Conservation (phyloP, 2,329 filamentous ascomycete species). For the Diaporthe aspalathi region DNA sequence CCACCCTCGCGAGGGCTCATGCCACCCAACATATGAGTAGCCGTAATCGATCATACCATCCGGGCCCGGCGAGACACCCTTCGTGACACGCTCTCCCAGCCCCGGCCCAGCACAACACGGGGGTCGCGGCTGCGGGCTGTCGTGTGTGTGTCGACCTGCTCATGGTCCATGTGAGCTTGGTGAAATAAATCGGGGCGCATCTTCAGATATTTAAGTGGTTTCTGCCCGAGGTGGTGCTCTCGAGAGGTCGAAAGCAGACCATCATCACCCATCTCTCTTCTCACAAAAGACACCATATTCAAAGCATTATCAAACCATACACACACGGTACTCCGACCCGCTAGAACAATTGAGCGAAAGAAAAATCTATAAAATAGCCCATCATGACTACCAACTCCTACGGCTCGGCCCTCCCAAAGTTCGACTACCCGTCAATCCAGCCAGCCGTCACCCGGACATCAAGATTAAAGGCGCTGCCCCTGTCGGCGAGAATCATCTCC, state of each 20-base stretch:
- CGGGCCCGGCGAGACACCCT: conserved; percentile 13
- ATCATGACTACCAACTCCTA: conserved; percentile 40
- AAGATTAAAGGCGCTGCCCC: conserved; percentile 30
- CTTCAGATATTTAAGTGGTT: conserved; percentile 37
- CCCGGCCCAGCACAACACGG: not conserved
- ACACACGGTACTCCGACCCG: not conserved
- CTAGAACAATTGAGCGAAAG: not conserved
- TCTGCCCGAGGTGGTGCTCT: conserved; percentile 28
- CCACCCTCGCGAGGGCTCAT: conserved; percentile 36
- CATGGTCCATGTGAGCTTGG: not conserved
- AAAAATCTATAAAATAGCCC: not conserved
- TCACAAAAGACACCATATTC: conserved; percentile 1
- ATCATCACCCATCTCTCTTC: conserved; percentile 33
- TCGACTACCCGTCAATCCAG: conserved; percentile 38
- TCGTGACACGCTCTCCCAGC: conserved; percentile 17
- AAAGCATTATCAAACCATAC: not conserved
- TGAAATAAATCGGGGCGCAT: not conserved
- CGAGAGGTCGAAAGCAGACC: conserved; percentile 32
- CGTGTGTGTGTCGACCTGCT: not conserved
- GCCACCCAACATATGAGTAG: conserved; percentile 36
- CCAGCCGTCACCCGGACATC: conserved; percentile 35
- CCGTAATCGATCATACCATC: conserved; percentile 34
- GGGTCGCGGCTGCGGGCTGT: not conserved
- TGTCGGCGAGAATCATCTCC: conserved; percentile 33
- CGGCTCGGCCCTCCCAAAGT: conserved; percentile 38